Base-by-base conservation (phyloP, 2,329 filamentous ascomycete species). In the Seiridium unicorne region DNA sequence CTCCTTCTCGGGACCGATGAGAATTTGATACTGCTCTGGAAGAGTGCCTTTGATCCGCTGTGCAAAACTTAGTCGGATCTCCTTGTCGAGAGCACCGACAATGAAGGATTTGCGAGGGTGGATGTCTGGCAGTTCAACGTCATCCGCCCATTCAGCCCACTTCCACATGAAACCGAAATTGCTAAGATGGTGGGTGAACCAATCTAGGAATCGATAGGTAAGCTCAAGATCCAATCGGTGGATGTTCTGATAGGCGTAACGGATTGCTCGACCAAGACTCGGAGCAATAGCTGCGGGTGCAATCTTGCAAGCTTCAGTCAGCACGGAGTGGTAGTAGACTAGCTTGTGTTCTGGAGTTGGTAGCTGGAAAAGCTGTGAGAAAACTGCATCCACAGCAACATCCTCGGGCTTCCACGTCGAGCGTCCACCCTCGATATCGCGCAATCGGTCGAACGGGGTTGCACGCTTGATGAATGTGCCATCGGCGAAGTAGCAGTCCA, bases 151-250 rank as follows among this genome's bases (percentile, higher is more conserved):
- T 77, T 99, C 95, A 13, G 90, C 89, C 95, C 95, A 99, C 77
- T 98, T 98, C 95, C 95, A 99, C 8, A 95, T 95, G 73, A 98
- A 99, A 57, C 96, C 95, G 72, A 99, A 99, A 78, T 99, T 99
- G 78, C 93, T 97, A 66, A 99, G 79, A 78, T 99, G 95, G 74
- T 99, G 95, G 18, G 94, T 86, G 72, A 99, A 99, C 95, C 95
- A 99, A 73, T 98, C 94, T 72, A 97, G 82, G 77, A 98, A 98
- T 34, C 95, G 87, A 69, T 93, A 90, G 59, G 82, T 84, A 48
- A 99, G 79, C 76, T 98, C 93, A 53, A 97, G 81, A 70, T 99
- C 95, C 81, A 98, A 88, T 2, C 84, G 85, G 61, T 92, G 88
- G 8, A 91, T 81, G 72, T 90, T 93, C 63, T 91, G 87, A 79